Evolutionary conservation across 371 early-diverging fungal genomes (phyloP).

Genomic region (Batrachochytrium dendrobatidis): DNA sequence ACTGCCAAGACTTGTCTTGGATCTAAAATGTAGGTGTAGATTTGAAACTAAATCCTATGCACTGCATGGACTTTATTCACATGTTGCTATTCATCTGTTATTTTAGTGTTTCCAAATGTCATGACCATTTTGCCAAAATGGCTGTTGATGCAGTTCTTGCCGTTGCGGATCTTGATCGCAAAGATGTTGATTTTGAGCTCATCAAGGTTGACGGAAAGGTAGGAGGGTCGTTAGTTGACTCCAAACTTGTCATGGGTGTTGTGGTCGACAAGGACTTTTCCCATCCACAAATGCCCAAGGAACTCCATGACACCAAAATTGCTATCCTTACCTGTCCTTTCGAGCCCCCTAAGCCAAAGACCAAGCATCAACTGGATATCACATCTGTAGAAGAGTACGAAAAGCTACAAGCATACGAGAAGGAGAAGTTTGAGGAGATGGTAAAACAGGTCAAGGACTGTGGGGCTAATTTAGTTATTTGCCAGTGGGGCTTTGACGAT

Average conservation of each 20-base stretch:
- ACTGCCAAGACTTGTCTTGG: constrained; percentile 97
- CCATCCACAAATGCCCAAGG: constrained; percentile 99
- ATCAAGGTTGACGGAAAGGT: constrained; percentile 99
- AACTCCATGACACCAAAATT: constrained; percentile 92
- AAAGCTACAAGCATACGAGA: constrained; percentile 93
- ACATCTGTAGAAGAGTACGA: constrained; percentile 96
- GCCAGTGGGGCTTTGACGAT: constrained; percentile 99
- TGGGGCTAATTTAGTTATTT: constrained; percentile 97
- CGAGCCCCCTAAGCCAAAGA: constrained; percentile 99
- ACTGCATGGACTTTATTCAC: neutral
- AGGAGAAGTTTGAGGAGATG: constrained; percentile 95
- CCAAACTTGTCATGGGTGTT: constrained; percentile 94
- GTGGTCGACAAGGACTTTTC: constrained; percentile 99
- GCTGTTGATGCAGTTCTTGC: constrained; percentile 97
- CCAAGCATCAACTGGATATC: constrained; percentile 99
- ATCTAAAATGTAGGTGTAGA: constrained; percentile 87
- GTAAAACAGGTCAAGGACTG: constrained; percentile 93
- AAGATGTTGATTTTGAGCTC: constrained; percentile 99
- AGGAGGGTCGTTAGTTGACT: constrained; percentile 92
- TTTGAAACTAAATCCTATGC: constrained; percentile 2
- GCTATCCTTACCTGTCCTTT: constrained; percentile 99
- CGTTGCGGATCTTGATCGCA: constrained; percentile 97
- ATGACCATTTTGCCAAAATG: constrained; percentile 94
- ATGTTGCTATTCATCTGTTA: neutral
- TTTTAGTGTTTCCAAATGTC: constrained; percentile 88